Conservation (phyloP, 768 basidiomycete species). For the Podaxis rugospora region DNA sequence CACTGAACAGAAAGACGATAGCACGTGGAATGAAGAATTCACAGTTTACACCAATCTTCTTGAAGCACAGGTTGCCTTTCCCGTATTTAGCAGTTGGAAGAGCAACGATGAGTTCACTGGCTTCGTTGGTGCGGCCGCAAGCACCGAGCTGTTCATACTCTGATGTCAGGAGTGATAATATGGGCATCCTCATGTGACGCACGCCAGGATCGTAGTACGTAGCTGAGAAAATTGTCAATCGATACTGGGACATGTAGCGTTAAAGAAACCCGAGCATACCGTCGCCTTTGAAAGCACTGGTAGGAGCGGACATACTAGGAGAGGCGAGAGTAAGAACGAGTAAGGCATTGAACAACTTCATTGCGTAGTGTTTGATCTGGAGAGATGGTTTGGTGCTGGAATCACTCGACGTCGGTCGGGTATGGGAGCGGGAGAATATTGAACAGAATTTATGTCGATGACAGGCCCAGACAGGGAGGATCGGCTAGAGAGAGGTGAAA, state of each 20-base stretch:
- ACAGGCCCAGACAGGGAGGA: not conserved
- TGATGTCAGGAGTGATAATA: not conserved
- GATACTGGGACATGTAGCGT: not conserved
- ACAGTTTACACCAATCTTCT: constrained; percentile 40
- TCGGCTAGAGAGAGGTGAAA: not conserved
- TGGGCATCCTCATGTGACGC: not conserved
- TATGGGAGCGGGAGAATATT: not conserved
- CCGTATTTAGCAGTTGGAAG: constrained; percentile 55
- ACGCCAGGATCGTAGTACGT: constrained; percentile 6
- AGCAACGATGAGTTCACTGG: constrained; percentile 50
- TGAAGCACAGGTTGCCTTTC: constrained; percentile 7
- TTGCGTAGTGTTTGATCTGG: not conserved
- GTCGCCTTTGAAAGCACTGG: not conserved
- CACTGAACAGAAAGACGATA: not conserved
- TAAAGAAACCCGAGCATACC: not conserved
- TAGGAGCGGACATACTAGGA: not conserved
- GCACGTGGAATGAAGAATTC: constrained; percentile 20
- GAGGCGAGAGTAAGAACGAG: not conserved
- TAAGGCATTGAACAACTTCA: not conserved
- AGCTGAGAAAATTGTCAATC: not conserved
- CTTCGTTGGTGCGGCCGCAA: constrained; percentile 54
- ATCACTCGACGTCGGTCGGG: not conserved
- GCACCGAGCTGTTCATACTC: constrained; percentile 39
- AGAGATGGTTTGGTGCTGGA: not conserved
- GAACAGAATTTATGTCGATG: not conserved